Evolutionary conservation across 805 yeast species (phyloP).

Genomic region (Tetrapisispora pingtungensis): DNA sequence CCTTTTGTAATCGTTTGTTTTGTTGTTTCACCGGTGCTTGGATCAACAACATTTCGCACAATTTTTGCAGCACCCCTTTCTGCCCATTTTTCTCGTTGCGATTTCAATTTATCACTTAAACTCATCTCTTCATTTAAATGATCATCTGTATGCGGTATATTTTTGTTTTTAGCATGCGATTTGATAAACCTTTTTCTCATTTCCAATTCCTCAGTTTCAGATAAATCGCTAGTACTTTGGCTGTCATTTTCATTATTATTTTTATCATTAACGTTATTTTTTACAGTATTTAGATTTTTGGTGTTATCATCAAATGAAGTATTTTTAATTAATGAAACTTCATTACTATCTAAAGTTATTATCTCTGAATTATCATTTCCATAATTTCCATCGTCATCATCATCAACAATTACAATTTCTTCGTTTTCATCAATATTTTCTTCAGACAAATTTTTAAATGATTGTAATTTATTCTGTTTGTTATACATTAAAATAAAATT

Average conservation of each 20-base stretch:
- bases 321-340: constrained; percentile 1
- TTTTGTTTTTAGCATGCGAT: not conserved
- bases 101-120: constrained; percentile 14
- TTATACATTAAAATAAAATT: constrained; percentile 20
- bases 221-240: not conserved
- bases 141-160: not conserved
- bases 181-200: not conserved
- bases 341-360: constrained; percentile 7
- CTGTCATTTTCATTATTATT: not conserved
- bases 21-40: constrained; percentile 38
- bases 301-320: constrained; percentile 2
- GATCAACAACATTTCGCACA: constrained; percentile 36
- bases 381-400: not conserved
- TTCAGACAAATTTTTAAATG: not conserved
- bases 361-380: constrained; percentile 6
- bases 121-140: constrained; percentile 11
- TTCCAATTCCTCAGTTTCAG: not conserved
- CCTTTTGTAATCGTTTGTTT: constrained; percentile 43
- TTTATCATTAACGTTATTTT: not conserved
- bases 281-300: not conserved
- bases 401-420: not conserved
- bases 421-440: not conserved
- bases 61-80: constrained; percentile 51
- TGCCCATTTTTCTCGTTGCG: constrained; percentile 38
- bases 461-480: not conserved